Evolutionary conservation across 176 grass and related monocot species (phyloP).

Genomic region (Tillandsia fasciculata): DNA sequence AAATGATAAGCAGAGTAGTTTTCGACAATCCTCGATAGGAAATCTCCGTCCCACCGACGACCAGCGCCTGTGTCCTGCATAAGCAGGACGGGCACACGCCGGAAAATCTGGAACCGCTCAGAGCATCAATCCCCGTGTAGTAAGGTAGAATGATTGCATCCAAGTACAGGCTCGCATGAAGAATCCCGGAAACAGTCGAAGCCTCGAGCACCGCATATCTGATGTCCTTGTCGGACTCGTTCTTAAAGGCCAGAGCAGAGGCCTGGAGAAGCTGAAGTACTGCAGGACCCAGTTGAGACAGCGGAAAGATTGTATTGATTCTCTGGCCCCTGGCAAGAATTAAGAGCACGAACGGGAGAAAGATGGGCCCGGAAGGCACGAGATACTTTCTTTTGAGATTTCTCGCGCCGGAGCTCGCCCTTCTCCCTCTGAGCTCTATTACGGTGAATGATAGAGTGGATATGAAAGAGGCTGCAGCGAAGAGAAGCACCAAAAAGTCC

Average conservation of each 20-base stretch:
- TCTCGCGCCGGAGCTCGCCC: conserved; percentile 15
- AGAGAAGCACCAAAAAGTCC: conserved; percentile 46
- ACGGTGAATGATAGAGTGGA: conserved; percentile 60
- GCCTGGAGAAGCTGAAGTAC: conserved; percentile 77
- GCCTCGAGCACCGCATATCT: conserved; percentile 90
- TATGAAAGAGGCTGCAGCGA: conserved; percentile 57
- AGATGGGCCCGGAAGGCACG: conserved; percentile 68
- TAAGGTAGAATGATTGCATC: conserved; percentile 80
- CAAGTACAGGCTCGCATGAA: conserved; percentile 79
- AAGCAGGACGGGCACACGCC: conserved; percentile 85
- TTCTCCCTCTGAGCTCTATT: conserved; percentile 29
- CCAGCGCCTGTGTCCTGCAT: conserved; percentile 61
- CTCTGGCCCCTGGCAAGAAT: conserved; percentile 73
- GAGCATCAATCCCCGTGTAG: conserved; percentile 90
- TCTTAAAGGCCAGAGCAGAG: conserved; percentile 85
- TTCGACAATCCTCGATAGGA: conserved; percentile 71
- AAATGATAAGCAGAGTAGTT: conserved; percentile 71
- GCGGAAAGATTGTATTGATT: conserved; percentile 61
- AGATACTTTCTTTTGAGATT: conserved; percentile 60
- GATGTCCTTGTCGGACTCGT: conserved; percentile 66
- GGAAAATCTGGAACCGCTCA: conserved; percentile 60
- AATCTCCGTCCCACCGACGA: conserved; percentile 45
- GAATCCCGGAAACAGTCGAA: conserved; percentile 83
- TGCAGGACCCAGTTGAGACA: conserved; percentile 73
- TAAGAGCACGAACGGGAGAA: conserved; percentile 67